Conservation (phyloP, 768 basidiomycete genomes). For the Pulveroboletus sp. region DNA sequence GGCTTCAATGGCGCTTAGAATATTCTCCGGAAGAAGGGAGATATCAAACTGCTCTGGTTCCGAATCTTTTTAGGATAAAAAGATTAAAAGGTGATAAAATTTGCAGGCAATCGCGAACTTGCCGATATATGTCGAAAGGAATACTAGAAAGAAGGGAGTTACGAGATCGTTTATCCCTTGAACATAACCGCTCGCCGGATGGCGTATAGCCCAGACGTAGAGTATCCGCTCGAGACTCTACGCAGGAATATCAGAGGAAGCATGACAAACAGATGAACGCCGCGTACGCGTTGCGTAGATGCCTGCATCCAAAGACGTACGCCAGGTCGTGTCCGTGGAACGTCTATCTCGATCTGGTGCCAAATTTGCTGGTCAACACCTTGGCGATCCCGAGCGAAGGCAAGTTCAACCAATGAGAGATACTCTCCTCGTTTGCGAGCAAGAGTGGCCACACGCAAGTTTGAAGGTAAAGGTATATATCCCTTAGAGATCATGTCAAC, state of each 20-base stretch:
- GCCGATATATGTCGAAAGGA: conserved; percentile 94
- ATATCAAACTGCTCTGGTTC: conserved; percentile 91
- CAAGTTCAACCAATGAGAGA: conserved; percentile 78
- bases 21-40: conserved; percentile 58
- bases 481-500: conserved; percentile 49
- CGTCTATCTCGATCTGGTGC: conserved; percentile 99
- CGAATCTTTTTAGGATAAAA: conserved; percentile 52
- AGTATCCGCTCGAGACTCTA: conserved; percentile 92
- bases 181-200: conserved; percentile 97
- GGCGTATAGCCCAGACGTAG: conserved; percentile 98
- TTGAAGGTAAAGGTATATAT: conserved; percentile 82
- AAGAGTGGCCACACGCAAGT: conserved; percentile 71
- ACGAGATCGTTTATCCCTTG: conserved; percentile 99
- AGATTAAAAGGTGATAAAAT: neutral
- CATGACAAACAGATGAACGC: neutral
- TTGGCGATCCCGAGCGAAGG: conserved; percentile 82
- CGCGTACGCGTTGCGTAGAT: conserved; percentile 78
- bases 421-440: conserved; percentile 91
- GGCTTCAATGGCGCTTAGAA: conserved; percentile 86
- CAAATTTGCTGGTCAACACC: conserved; percentile 95
- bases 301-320: conserved; percentile 87
- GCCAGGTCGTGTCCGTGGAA: conserved; percentile 91
- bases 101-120: conserved; percentile 18
- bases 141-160: conserved; percentile 97
- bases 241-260: conserved; percentile 19